Percentiles rank a stretch among this genome's conserved stretches.
Evolutionary conservation across 208 protist species (phyloP).

Genomic region (Trypanosoma lewisi): DNA sequence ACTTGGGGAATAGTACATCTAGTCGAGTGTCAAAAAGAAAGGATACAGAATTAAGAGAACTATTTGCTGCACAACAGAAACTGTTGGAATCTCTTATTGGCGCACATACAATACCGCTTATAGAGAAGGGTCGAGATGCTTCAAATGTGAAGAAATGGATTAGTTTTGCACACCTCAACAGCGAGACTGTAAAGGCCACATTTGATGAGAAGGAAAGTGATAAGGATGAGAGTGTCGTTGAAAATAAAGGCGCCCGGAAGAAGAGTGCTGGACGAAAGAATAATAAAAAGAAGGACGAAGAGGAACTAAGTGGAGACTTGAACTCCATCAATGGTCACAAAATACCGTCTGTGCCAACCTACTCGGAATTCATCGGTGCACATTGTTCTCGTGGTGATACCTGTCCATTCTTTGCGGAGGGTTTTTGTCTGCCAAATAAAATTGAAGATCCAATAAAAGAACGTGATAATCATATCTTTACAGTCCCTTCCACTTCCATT

Average conservation of each 20-base stretch:
- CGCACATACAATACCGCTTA: conserved; percentile 60
- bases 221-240: not conserved
- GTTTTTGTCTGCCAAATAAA: conserved; percentile 77
- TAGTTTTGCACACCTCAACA: conserved; percentile 29
- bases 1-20: conserved; percentile 32
- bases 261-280: conserved; percentile 13
- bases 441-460: conserved; percentile 54
- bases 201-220: conserved; percentile 17
- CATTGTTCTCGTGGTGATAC: conserved; percentile 72
- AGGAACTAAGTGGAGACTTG: not conserved
- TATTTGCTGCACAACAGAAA: conserved; percentile 74
- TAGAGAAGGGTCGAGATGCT: conserved; percentile 35
- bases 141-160: conserved; percentile 35
- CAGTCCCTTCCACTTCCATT: conserved; percentile 65
- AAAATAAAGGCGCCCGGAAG: conserved; percentile 7
- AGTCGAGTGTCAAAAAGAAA: conserved; percentile 40
- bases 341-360: conserved; percentile 29
- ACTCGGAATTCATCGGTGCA: conserved; percentile 54
- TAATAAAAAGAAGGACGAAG: conserved; percentile 20
- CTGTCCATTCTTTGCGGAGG: conserved; percentile 84
- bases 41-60: conserved; percentile 42
- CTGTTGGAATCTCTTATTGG: conserved; percentile 62
- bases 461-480: conserved; percentile 88
- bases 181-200: conserved; percentile 20
- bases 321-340: conserved; percentile 2